Percentiles rank a stretch among this genome's conserved stretches.
Evolutionary conservation across 768 basidiomycete species (phyloP).

Genomic region (Chalciporus pseudorubinellus): DNA sequence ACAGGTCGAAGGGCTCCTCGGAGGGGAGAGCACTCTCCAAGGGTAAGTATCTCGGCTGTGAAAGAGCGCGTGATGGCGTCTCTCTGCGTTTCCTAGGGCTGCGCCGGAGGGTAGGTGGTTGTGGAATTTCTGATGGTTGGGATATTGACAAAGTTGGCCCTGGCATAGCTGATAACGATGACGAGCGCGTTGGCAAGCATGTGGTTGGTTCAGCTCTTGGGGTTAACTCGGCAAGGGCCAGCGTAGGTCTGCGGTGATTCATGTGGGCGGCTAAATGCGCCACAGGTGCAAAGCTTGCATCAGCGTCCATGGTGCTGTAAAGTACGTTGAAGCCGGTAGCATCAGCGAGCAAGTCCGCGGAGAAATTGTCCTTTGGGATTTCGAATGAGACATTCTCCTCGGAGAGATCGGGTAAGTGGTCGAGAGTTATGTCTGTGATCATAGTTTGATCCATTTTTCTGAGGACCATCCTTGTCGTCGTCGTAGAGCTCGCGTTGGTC

Average conservation of each 20-base stretch:
- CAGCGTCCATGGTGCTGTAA: slow-evolving; percentile 21
- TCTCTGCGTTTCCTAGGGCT: slow-evolving; percentile 15
- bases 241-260: slow-evolving; percentile 28
- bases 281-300: slow-evolving; percentile 39
- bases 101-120: slow-evolving; percentile 11
- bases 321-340: slow-evolving; percentile 43
- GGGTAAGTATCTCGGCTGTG: not conserved
- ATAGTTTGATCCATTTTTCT: slow-evolving; percentile 19
- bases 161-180: slow-evolving; percentile 11
- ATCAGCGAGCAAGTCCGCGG: slow-evolving; percentile 39
- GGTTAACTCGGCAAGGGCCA: slow-evolving; percentile 42
- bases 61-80: slow-evolving; percentile 1
- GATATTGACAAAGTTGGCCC: not conserved
- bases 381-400: slow-evolving; percentile 43
- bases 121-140: slow-evolving; percentile 10
- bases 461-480: not conserved
- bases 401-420: slow-evolving; percentile 56
- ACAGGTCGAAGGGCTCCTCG: slow-evolving; percentile 26
- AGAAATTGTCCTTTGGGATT: slow-evolving; percentile 40
- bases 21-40: slow-evolving; percentile 17
- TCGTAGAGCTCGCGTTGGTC: not conserved
- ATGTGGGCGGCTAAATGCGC: slow-evolving; percentile 4
- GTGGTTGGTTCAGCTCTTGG: slow-evolving; percentile 32
- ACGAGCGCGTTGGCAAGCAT: not conserved
- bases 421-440: slow-evolving; percentile 44